These are phyloP conservation scores for Westerdykella sp. DNA, from an alignment of 2,329 filamentous ascomycete genomes.

Conservation along the genomic window DNA sequence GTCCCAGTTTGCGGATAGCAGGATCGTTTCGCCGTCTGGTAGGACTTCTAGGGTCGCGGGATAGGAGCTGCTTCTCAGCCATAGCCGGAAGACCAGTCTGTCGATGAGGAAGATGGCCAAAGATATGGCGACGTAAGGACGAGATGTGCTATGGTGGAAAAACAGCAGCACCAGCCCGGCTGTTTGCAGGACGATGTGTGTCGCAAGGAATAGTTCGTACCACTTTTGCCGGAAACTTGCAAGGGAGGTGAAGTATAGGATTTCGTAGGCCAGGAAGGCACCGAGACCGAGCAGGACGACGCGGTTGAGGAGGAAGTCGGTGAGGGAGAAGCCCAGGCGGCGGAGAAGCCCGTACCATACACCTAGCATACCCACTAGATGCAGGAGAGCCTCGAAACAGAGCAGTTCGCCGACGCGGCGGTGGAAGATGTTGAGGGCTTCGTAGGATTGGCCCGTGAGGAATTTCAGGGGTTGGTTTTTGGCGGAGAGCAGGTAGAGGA, in stretches of 20 bases:
- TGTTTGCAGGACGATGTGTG: constrained; percentile 54
- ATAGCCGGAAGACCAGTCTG: constrained; percentile 51
- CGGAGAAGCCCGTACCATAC: constrained; percentile 51
- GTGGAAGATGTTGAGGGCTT: constrained; percentile 60
- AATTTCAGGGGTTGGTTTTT: constrained; percentile 60
- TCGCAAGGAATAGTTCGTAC: constrained; percentile 58
- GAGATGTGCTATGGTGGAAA: constrained; percentile 51
- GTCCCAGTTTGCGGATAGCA: constrained; percentile 44
- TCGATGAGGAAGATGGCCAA: constrained; percentile 54
- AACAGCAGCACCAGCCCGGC: constrained; percentile 52
- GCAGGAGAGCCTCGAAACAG: constrained; percentile 54
- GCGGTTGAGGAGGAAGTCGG: constrained; percentile 47
- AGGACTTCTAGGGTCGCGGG: constrained; percentile 49
- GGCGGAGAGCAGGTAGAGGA: constrained; percentile 58
- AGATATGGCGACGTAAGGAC: constrained; percentile 49
- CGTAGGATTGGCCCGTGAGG: constrained; percentile 60
- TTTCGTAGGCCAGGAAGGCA: constrained; percentile 53
- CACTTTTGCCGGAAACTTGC: constrained; percentile 54
- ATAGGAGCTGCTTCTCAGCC: constrained; percentile 46
- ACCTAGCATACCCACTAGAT: constrained; percentile 50
- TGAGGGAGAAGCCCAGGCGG: constrained; percentile 46
- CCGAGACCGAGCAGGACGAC: constrained; percentile 51
- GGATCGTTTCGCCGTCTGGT: constrained; percentile 49
- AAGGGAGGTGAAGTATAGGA: constrained; percentile 57
- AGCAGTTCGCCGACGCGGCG: constrained; percentile 57